Evolutionary conservation across 768 basidiomycete genomes (phyloP).

Genomic region (Auricularia sp.): DNA sequence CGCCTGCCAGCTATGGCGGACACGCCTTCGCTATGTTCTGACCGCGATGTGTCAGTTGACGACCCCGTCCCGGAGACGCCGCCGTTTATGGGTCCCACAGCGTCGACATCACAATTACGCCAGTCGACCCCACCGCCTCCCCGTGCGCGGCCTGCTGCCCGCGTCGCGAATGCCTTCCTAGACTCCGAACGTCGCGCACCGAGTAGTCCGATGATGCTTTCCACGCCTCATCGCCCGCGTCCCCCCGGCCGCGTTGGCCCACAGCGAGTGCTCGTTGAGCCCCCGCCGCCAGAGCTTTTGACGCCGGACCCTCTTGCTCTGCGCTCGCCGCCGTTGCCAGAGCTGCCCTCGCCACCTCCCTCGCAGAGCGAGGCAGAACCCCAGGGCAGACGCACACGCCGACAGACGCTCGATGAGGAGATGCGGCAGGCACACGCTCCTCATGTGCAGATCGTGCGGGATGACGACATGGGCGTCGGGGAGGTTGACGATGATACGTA

Average conservation of each 20-base stretch:
- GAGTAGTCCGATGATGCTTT: not conserved
- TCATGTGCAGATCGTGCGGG: slow-evolving; percentile 19
- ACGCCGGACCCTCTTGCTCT: not conserved
- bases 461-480: slow-evolving; percentile 14
- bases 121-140: not conserved
- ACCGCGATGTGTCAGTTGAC: not conserved
- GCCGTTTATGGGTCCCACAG: not conserved
- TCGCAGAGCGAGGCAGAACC: not conserved
- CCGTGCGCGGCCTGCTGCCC: not conserved
- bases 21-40: not conserved
- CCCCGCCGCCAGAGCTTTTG: not conserved
- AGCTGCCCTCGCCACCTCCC: not conserved
- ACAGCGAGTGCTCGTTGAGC: not conserved
- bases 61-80: not conserved
- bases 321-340: not conserved
- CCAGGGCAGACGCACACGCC: slow-evolving; percentile 11
- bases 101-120: not conserved
- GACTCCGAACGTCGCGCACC: not conserved
- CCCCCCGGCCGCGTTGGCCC: not conserved
- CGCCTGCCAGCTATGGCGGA: not conserved
- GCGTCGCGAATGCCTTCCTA: not conserved
- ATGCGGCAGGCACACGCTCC: slow-evolving; percentile 22
- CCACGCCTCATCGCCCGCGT: not conserved
- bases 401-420: slow-evolving; percentile 60
- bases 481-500: slow-evolving; percentile 39